phyloP scores from a whole-genome alignment of 148 eudicot species.

The Vaccinium macrocarpon region DNA sequence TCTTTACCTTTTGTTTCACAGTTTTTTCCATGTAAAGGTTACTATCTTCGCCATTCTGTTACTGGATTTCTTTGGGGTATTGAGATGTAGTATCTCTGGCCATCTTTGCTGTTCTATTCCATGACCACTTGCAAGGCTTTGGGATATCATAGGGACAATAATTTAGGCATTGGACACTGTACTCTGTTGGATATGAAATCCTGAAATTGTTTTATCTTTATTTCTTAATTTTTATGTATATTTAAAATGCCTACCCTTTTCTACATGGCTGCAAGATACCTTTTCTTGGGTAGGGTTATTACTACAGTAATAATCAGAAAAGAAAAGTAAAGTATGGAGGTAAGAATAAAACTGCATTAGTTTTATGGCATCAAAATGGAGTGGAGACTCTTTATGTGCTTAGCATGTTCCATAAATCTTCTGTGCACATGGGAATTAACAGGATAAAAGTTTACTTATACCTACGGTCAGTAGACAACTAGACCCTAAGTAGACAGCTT shows the following conservation, averaged over 20 bases:
- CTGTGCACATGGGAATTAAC: too few relatives aligned
- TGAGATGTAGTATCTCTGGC: background rate
- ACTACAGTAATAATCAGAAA: background rate
- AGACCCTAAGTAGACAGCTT: background rate
- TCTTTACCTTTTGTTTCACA: slow-evolving; percentile 1
- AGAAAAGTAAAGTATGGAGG: background rate
- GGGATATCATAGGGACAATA: background rate
- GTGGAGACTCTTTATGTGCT: too few relatives aligned
- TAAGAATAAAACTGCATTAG: too few relatives aligned
- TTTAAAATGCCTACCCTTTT: background rate
- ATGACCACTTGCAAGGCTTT: background rate
- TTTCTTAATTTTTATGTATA: background rate
- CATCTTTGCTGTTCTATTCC: background rate
- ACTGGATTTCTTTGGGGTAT: background rate
- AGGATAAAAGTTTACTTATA: too few relatives aligned
- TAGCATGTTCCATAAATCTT: too few relatives aligned
- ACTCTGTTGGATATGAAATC: background rate
- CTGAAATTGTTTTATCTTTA: background rate
- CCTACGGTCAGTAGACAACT: background rate
- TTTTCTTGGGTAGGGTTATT: background rate
- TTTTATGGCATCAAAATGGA: too few relatives aligned
- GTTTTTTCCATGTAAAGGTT: background rate
- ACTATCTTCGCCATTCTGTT: background rate
- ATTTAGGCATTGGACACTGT: background rate
- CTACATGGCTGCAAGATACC: background rate